A percentile compares a stretch with the other conserved stretches of the same genome.
These are phyloP conservation scores for Pseudopyrenochaeta lycopersici DNA, from an alignment of 2,329 filamentous ascomycete species.

Conservation along the genomic window DNA sequence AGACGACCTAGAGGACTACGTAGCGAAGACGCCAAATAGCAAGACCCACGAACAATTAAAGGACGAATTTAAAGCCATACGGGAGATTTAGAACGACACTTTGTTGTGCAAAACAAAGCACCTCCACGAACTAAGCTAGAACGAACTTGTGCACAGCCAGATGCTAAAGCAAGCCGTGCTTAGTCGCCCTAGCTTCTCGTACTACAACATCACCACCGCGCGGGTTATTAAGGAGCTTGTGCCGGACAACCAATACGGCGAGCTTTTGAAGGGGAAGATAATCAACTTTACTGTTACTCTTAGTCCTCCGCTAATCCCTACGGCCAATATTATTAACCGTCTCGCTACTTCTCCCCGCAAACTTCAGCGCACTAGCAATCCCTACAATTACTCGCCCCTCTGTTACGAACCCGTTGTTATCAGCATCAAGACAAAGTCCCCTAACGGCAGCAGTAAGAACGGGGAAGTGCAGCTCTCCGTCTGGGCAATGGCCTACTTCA, in stretches of 20 bases:
- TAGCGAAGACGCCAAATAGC: conserved; percentile 19
- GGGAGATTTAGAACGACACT: conserved; percentile 23
- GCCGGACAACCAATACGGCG: conserved; percentile 26
- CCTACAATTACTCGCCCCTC: conserved; percentile 22
- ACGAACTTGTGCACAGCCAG: conserved; percentile 26
- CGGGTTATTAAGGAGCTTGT: conserved; percentile 25
- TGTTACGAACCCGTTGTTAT: conserved; percentile 22
- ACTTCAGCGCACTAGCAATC: conserved; percentile 22
- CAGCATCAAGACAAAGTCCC: conserved; percentile 25
- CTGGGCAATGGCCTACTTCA: conserved; percentile 28
- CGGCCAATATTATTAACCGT: conserved; percentile 12
- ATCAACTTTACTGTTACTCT: conserved; percentile 29
- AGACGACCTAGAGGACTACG: conserved; percentile 23
- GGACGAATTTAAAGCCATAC: conserved; percentile 27
- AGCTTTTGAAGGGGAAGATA: conserved; percentile 30
- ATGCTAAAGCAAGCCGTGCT: conserved; percentile 29
- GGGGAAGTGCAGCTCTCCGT: conserved; percentile 22
- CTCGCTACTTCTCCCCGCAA: background rate
- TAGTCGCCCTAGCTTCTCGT: conserved; percentile 19
- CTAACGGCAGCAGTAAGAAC: conserved; percentile 17
- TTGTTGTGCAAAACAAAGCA: conserved; percentile 25
- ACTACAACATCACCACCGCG: conserved; percentile 29
- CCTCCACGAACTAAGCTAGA: conserved; percentile 26
- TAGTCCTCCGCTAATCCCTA: conserved; percentile 22
- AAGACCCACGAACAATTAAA: conserved; percentile 22